Conservation (phyloP, 139 green algal species). For the Spirogloea muscicola region DNA sequence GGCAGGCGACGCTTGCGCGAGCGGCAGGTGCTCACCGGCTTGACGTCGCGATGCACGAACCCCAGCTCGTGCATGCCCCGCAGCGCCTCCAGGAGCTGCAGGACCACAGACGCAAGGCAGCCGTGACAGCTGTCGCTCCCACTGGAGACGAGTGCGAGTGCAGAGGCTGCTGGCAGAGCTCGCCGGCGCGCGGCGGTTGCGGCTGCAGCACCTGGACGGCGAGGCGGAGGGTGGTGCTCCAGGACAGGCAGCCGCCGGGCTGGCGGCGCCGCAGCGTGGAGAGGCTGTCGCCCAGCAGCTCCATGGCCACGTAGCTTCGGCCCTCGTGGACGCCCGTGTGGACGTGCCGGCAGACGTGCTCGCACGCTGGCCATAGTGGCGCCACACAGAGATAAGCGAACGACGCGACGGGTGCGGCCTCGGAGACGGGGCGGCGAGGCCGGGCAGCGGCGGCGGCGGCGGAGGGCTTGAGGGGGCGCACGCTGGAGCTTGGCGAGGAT, state of each 20-base stretch:
- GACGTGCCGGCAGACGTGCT: slow-evolving; percentile 45
- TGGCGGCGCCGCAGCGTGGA: slow-evolving; percentile 51
- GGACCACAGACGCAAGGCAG: slow-evolving; percentile 1
- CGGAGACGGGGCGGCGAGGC: background rate
- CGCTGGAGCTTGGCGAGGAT: slow-evolving; percentile 25
- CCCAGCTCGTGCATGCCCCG: slow-evolving; percentile 32
- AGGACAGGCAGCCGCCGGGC: slow-evolving; percentile 44
- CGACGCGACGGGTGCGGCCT: background rate
- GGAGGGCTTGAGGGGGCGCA: background rate
- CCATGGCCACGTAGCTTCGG: slow-evolving; percentile 73
- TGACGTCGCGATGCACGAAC: slow-evolving; percentile 48
- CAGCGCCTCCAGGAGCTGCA: slow-evolving; percentile 31
- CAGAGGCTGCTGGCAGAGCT: no score
- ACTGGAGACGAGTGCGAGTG: no score
- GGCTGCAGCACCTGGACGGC: slow-evolving; percentile 31
- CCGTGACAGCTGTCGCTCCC: background rate
- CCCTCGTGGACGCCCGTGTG: slow-evolving; percentile 35
- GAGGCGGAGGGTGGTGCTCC: slow-evolving; percentile 19
- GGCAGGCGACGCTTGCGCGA: no score
- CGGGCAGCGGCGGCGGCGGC: background rate
- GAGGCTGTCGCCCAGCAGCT: slow-evolving; percentile 75
- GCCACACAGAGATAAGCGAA: background rate
- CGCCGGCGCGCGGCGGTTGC: background rate
- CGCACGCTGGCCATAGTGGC: slow-evolving; percentile 11
- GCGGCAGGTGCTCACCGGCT: slow-evolving; percentile 35